Base-by-base conservation (phyloP, 768 basidiomycete genomes). In the Dentipellis sp. region DNA sequence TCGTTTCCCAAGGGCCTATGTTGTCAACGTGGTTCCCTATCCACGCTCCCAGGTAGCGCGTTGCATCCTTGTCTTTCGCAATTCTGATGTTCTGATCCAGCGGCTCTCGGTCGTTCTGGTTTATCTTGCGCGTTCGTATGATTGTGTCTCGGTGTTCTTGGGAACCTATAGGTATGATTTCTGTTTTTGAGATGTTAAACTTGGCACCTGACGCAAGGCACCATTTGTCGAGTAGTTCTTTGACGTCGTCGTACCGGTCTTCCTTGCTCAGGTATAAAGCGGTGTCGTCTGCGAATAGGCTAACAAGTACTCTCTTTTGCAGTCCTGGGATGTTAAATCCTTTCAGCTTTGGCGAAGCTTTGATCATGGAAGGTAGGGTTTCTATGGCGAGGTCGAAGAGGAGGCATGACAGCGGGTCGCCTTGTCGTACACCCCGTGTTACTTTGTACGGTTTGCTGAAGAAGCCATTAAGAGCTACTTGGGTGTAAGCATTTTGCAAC, bases 161-260 rank as follows among this genome's bases (percentile, higher is more conserved):
- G 2, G 55, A 36, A 0, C 75, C 73, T 0, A 75, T 62, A 0
- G 72, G 74, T 1, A 76, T 63, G 0, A 74, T 58, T 36, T 71
- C 67, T 0, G 75, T 77, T 59, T 79, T 79, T 0, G 51, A 49
- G 0, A 62, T 54, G 53, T 77, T 79, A 59, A 78, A 78, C 42
- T 71, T 73, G 0, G 75, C 77, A 0, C 67, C 62, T 8, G 73
- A 72, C 4, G 69, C 73, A 0, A 14, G n/a, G 56, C 74, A 79
- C 78, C 78, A 80, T 0, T 37, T 42, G 0, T 66, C 22, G 0
- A 78, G 72, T 1, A 77, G 64, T 0, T 36, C 1, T 3, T 60
- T 37, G 0, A 78, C 66, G 0, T 55, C 56, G 0, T 51, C 47
- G 10, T 67, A 68, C 5, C 60, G 50, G 50, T 77, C 74, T 0